Evolutionary conservation across 176 grass and related monocot genomes (phyloP).

Genomic region (Chrysopogon serrulatus): DNA sequence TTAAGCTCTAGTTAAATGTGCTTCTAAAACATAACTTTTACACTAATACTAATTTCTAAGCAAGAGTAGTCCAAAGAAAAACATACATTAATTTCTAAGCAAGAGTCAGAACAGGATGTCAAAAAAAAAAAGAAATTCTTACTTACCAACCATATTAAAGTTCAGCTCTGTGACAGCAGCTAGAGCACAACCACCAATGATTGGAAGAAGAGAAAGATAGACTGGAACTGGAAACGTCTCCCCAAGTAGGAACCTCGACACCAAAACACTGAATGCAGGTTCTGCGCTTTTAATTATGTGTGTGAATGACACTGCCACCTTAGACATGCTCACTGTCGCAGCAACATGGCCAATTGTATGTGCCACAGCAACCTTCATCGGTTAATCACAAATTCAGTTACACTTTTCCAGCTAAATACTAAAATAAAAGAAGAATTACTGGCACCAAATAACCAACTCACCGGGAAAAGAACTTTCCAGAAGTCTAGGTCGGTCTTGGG

Average conservation of each 20-base stretch:
- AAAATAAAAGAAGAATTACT: background rate
- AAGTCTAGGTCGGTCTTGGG: constrained; percentile 81
- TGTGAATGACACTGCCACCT: constrained; percentile 95
- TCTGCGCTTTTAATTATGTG: constrained; percentile 98
- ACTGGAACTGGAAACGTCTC: constrained; percentile 76
- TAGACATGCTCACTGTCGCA: constrained; percentile 93
- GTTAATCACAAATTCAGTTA: constrained; percentile 21
- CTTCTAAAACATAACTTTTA: background rate
- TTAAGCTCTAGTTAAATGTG: background rate
- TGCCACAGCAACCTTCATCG: constrained; percentile 73
- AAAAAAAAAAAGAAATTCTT: constrained; percentile 7
- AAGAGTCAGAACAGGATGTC: background rate
- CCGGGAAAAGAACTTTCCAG: constrained; percentile 87
- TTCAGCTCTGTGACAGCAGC: constrained; percentile 86
- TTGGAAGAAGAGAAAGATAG: constrained; percentile 82
- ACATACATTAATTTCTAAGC: background rate
- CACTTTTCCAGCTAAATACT: constrained; percentile 6
- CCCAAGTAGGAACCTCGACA: constrained; percentile 74
- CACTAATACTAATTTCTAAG: background rate
- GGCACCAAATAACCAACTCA: constrained; percentile 25
- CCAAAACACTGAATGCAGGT: constrained; percentile 92
- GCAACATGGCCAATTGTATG: constrained; percentile 94
- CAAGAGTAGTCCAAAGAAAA: background rate
- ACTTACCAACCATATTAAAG: constrained; percentile 90
- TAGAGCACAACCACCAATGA: constrained; percentile 88